Percentiles rank a stretch among this genome's conserved stretches.
Evolutionary conservation across 768 basidiomycete species (phyloP).

Genomic region (Tylopilus balloui): DNA sequence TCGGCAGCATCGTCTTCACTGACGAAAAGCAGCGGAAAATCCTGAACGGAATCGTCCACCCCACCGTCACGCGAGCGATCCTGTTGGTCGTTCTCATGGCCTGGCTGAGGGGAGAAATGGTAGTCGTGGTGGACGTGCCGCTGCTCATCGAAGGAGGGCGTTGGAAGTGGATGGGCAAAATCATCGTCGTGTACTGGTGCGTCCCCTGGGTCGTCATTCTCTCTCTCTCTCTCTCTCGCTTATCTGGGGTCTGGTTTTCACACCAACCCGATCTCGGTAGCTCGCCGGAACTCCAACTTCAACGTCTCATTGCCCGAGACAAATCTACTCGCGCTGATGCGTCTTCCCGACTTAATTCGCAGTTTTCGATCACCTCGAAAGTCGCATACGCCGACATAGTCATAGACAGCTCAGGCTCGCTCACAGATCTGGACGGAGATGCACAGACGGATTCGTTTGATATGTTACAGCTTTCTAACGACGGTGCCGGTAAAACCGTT

Average conservation of each 20-base stretch:
- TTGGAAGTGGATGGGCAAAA: slow-evolving; percentile 76
- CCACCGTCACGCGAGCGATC: slow-evolving; percentile 82
- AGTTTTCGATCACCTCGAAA: slow-evolving; percentile 77
- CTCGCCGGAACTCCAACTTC: slow-evolving; percentile 77
- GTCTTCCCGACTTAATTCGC: slow-evolving; percentile 69
- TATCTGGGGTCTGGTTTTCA: too few relatives aligned
- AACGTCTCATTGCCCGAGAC: slow-evolving; percentile 78
- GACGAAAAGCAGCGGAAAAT: slow-evolving; percentile 65
- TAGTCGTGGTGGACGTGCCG: slow-evolving; percentile 87
- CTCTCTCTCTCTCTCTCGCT: neutral
- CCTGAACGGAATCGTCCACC: slow-evolving; percentile 86
- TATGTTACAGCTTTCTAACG: neutral
- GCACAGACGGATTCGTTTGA: neutral
- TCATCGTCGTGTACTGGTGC: slow-evolving; percentile 91
- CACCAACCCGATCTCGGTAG: slow-evolving; percentile 34
- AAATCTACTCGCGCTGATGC: slow-evolving; percentile 63
- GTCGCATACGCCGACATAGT: slow-evolving; percentile 80
- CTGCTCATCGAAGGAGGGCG: slow-evolving; percentile 85
- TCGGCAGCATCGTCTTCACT: slow-evolving; percentile 82
- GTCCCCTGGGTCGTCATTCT: neutral
- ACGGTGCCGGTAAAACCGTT: too few relatives aligned
- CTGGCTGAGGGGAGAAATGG: slow-evolving; percentile 76
- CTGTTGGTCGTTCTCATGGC: slow-evolving; percentile 55
- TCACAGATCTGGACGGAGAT: slow-evolving; percentile 56
- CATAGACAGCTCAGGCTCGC: slow-evolving; percentile 83